phyloP scores from a whole-genome alignment of 2,329 filamentous ascomycete species.

The Teratosphaeriaceae sp. region DNA sequence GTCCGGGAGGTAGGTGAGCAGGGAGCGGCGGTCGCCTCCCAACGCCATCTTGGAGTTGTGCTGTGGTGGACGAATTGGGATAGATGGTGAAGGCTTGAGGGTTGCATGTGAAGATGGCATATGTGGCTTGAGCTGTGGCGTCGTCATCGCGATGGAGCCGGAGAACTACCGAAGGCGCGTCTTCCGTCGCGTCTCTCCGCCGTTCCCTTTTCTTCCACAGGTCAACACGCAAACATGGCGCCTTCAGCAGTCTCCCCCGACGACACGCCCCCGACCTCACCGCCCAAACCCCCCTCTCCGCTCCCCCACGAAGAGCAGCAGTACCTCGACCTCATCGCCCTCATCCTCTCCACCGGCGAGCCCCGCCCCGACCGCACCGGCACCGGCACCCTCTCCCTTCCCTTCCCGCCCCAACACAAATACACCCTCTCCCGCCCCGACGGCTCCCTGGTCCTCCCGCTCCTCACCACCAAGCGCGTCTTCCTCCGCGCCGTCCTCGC shows the following conservation, averaged over 20 bases:
- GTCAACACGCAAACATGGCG: too few species aligned
- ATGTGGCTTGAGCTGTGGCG: too few species aligned
- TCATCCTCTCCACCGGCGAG: conserved; percentile 78
- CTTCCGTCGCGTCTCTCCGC: conserved; percentile 2
- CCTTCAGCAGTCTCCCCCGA: conserved; percentile 21
- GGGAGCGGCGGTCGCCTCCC: background rate
- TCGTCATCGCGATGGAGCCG: too few species aligned
- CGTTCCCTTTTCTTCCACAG: background rate
- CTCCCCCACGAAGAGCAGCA: conserved; percentile 77
- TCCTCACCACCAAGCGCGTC: conserved; percentile 95
- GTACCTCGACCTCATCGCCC: conserved; percentile 81
- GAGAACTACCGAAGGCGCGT: too few species aligned
- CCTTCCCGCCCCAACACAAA: conserved; percentile 78
- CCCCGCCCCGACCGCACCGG: conserved; percentile 89
- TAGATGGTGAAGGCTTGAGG: background rate
- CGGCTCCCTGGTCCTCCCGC: conserved; percentile 66
- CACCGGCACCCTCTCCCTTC: conserved; percentile 85
- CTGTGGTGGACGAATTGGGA: too few species aligned
- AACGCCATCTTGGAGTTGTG: background rate
- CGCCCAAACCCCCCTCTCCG: conserved; percentile 18
- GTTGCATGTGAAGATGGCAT: background rate
- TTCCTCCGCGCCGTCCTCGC: conserved; percentile 84
- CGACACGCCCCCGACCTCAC: conserved; percentile 8
- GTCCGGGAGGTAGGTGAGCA: background rate
- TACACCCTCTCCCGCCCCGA: conserved; percentile 66